Conservation (phyloP, 2,329 filamentous ascomycete genomes). For the Cercospora zeina region DNA sequence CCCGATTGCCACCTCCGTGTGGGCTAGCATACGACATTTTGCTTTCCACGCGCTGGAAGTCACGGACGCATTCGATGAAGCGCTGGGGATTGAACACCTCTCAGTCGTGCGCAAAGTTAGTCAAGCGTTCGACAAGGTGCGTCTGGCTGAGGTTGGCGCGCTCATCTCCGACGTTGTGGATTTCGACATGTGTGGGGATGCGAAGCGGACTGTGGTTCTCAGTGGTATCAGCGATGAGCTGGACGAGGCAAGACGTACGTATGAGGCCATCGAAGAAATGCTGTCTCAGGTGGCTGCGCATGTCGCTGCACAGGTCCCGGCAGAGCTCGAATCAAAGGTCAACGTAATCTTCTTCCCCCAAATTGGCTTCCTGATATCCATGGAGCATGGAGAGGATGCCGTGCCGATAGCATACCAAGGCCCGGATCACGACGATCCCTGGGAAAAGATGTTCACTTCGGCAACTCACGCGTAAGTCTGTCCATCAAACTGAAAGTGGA, state of each 20-base stretch:
- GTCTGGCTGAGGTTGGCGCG: conserved; percentile 66
- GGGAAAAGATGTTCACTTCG: conserved; percentile 76
- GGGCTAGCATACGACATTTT: conserved; percentile 73
- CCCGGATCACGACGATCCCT: conserved; percentile 56
- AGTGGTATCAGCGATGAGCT: conserved; percentile 70
- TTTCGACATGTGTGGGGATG: conserved; percentile 71
- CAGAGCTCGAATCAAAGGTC: conserved; percentile 54
- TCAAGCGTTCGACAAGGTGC: conserved; percentile 58
- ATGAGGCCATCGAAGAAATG: conserved; percentile 74
- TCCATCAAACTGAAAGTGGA: background rate
- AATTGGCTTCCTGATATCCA: conserved; percentile 81
- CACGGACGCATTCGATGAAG: conserved; percentile 60
- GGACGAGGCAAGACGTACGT: conserved; percentile 74
- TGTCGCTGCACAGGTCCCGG: conserved; percentile 64
- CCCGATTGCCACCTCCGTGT: conserved; percentile 59
- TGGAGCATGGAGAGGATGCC: conserved; percentile 61
- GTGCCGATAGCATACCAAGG: conserved; percentile 63
- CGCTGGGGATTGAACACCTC: conserved; percentile 57
- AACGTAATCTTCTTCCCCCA: conserved; percentile 92
- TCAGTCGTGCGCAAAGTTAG: conserved; percentile 60
- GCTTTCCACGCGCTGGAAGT: conserved; percentile 70
- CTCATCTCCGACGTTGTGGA: conserved; percentile 74
- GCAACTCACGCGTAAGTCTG: conserved; percentile 54
- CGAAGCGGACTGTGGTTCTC: conserved; percentile 71
- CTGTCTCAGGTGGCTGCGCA: conserved; percentile 66